Conservation (phyloP, 768 basidiomycete genomes). For the Xerocomellus dryophilus region DNA sequence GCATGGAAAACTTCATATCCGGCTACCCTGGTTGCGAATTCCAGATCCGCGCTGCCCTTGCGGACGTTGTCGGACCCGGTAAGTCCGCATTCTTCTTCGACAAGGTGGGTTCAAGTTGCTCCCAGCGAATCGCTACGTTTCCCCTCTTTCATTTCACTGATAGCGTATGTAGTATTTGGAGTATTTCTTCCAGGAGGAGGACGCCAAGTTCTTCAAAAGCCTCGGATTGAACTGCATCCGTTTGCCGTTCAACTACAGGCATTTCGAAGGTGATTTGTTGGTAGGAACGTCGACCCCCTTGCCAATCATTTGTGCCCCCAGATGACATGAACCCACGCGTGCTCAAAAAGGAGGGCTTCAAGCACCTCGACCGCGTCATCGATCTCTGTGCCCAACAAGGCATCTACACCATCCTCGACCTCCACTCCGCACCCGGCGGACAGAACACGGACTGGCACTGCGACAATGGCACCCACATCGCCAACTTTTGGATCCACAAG, state of each 20-base stretch:
- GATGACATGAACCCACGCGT: constrained; percentile 80
- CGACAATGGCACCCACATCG: constrained; percentile 66
- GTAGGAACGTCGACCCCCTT: not conserved
- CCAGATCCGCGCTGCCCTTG: constrained; percentile 72
- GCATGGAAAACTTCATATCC: constrained; percentile 78
- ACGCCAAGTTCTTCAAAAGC: constrained; percentile 73
- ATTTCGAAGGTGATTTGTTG: constrained; percentile 49
- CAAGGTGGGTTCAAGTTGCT: constrained; percentile 57
- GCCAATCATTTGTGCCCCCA: constrained; percentile 10
- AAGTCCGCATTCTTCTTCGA: constrained; percentile 82
- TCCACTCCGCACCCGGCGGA: constrained; percentile 74
- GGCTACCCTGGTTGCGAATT: constrained; percentile 81
- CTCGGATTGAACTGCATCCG: constrained; percentile 81
- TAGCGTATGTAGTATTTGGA: no score
- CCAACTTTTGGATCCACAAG: constrained; percentile 79
- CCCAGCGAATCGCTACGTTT: not conserved
- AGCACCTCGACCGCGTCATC: constrained; percentile 81
- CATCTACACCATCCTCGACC: constrained; percentile 76
- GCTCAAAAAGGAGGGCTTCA: constrained; percentile 70
- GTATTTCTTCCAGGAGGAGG: constrained; percentile 76
- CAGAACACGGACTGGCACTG: constrained; percentile 82
- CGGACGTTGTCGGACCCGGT: constrained; percentile 57
- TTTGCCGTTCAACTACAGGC: constrained; percentile 69
- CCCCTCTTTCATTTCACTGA: not conserved
- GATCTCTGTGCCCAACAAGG: constrained; percentile 69